These are phyloP conservation scores for Nicotiana benthamiana DNA, from an alignment of 257 asterid species.

Conservation along the genomic window DNA sequence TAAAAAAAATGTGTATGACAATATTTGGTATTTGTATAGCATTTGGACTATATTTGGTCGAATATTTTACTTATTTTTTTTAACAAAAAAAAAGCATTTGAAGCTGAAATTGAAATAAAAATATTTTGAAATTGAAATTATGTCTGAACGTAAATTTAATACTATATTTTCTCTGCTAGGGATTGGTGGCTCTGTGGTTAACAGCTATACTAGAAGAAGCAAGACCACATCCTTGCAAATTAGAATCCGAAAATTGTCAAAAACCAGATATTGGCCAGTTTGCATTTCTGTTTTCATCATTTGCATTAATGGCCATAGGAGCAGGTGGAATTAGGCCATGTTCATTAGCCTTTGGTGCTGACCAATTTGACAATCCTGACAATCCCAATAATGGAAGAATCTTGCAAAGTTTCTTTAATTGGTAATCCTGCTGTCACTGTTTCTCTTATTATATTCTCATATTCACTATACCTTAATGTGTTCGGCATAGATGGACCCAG, in stretches of 20 bases:
- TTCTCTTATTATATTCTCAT: too few species aligned
- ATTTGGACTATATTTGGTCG: too few species aligned
- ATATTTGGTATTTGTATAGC: too few species aligned
- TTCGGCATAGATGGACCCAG: too few species aligned
- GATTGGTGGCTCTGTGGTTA: conserved; percentile 39
- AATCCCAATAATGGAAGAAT: conserved; percentile 46
- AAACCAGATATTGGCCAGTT: conserved; percentile 37
- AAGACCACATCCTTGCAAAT: conserved; percentile 36
- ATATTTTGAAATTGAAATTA: too few species aligned
- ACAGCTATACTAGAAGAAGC: conserved; percentile 43
- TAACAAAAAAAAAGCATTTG: too few species aligned
- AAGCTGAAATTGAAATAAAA: too few species aligned
- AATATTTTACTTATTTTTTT: too few species aligned
- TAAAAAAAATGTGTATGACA: too few species aligned
- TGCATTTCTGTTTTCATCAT: conserved; percentile 40
- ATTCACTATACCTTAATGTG: too few species aligned
- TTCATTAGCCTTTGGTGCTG: conserved; percentile 76
- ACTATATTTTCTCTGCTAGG: conserved; percentile 24
- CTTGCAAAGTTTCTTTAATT: conserved; percentile 54
- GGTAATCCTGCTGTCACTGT: not conserved
- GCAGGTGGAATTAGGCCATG: conserved; percentile 75
- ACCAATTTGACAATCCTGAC: conserved; percentile 49
- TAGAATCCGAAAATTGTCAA: conserved; percentile 23
- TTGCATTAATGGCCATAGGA: conserved; percentile 54
- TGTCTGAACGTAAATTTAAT: not conserved